Conservation (phyloP, 1,284 basidiomycete species). For the Ganoderma lucidum region DNA sequence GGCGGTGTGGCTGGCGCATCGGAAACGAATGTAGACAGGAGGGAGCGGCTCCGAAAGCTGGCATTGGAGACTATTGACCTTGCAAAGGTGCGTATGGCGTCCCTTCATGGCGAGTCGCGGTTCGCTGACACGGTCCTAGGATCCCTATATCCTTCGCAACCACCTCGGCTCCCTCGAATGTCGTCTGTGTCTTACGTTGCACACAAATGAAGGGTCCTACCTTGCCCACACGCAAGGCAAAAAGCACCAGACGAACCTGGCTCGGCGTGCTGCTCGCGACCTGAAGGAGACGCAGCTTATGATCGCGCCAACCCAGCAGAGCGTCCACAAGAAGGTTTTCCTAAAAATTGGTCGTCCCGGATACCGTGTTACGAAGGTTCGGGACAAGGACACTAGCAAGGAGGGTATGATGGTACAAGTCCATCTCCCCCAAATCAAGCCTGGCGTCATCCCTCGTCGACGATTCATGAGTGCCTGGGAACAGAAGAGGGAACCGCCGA, state of each 20-base stretch:
- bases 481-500: conserved; percentile 94
- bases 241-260: conserved; percentile 99
- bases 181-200: conserved; percentile 95
- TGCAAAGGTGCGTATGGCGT: conserved; percentile 71
- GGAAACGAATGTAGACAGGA: conserved; percentile 94
- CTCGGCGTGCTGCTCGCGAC: conserved; percentile 94
- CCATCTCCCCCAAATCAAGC: conserved; percentile 94
- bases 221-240: conserved; percentile 99
- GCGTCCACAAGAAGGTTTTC: conserved; percentile 91
- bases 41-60: conserved; percentile 94
- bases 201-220: conserved; percentile 99
- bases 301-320: conserved; percentile 80
- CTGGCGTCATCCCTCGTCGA: conserved; percentile 84
- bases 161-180: conserved; percentile 98
- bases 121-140: conserved; percentile 54
- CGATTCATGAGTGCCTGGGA: conserved; percentile 99
- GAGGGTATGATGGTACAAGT: conserved; percentile 98
- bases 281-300: conserved; percentile 92
- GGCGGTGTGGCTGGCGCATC: conserved; percentile 93
- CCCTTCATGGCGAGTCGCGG: neutral
- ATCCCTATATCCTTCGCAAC: conserved; percentile 99
- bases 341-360: conserved; percentile 98
- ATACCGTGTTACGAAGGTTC: conserved; percentile 90
- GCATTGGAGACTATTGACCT: conserved; percentile 97
- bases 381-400: conserved; percentile 80